These are phyloP conservation scores for Zymoseptoria passerinii DNA, from an alignment of 2,329 filamentous ascomycete genomes.

Conservation along the genomic window DNA sequence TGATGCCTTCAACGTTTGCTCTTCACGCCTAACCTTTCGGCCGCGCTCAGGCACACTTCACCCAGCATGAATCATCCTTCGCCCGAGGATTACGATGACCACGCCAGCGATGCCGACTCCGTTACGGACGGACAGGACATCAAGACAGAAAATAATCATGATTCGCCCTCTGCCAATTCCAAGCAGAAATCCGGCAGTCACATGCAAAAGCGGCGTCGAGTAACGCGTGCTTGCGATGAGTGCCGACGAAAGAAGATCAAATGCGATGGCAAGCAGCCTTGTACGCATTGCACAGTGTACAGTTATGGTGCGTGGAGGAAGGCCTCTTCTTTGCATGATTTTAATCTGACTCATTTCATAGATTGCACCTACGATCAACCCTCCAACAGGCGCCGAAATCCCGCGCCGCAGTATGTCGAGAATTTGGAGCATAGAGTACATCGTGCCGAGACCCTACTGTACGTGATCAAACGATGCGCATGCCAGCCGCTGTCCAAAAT, in stretches of 20 bases:
- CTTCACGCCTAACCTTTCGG: background rate
- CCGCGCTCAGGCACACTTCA: background rate
- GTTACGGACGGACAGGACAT: slow-evolving; percentile 23
- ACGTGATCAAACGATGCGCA: background rate
- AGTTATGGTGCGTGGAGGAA: slow-evolving; percentile 68
- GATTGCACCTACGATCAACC: slow-evolving; percentile 95
- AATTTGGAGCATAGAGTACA: slow-evolving; percentile 75
- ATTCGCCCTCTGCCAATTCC: slow-evolving; percentile 17
- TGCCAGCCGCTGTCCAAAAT: background rate
- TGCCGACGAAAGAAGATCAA: slow-evolving; percentile 61
- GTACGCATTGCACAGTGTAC: slow-evolving; percentile 92
- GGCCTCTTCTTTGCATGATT: background rate
- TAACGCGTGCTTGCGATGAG: slow-evolving; percentile 82
- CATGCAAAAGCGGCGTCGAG: slow-evolving; percentile 64
- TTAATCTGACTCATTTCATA: slow-evolving; percentile 30
- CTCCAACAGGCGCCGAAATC: slow-evolving; percentile 82
- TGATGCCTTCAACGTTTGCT: background rate
- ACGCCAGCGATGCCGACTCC: slow-evolving; percentile 25
- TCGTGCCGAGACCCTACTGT: slow-evolving; percentile 68
- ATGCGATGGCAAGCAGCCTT: slow-evolving; percentile 48
- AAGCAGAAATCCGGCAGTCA: slow-evolving; percentile 19
- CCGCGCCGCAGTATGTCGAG: slow-evolving; percentile 87
- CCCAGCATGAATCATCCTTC: slow-evolving; percentile 24
- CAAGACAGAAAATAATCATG: slow-evolving; percentile 23
- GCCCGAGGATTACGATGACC: slow-evolving; percentile 27